Conservation (phyloP, 441 rosid species). For the Erysimum pusillum region DNA sequence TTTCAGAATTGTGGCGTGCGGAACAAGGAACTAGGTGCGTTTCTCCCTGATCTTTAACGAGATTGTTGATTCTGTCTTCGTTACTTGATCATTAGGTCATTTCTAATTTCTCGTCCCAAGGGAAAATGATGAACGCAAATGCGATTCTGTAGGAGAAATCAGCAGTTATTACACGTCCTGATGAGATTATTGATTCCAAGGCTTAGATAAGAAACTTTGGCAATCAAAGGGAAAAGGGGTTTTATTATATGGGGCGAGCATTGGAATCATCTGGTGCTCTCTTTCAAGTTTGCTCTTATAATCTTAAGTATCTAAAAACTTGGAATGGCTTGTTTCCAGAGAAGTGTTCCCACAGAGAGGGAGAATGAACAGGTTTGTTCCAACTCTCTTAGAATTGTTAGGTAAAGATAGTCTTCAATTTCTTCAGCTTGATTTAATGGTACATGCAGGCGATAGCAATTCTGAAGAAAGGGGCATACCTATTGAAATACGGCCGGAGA, state of each 20-base stretch:
- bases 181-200: constrained; percentile 5
- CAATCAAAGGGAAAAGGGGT: constrained; percentile 19
- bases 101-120: not conserved
- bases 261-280: constrained; percentile 49
- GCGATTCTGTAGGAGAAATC: constrained; percentile 5
- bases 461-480: constrained; percentile 69
- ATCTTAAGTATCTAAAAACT: constrained; percentile 18
- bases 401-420: not conserved
- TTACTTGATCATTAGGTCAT: not conserved
- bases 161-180: constrained; percentile 11
- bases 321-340: constrained; percentile 56
- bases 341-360: constrained; percentile 48
- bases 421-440: not conserved
- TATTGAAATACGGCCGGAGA: constrained; percentile 67
- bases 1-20: constrained; percentile 22
- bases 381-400: not conserved
- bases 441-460: constrained; percentile 59
- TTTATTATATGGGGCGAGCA: constrained; percentile 61
- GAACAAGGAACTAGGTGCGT: constrained; percentile 44
- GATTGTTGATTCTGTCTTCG: constrained; percentile 10
- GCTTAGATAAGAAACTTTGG: constrained; percentile 15
- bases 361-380: constrained; percentile 56
- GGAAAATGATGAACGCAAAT: not conserved
- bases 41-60: constrained; percentile 6
- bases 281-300: constrained; percentile 38